Evolutionary conservation across 1,284 basidiomycete genomes (phyloP), one percentile per base, ranked within the genome.

Genomic region (Microbotryomycetes sp.): DNA sequence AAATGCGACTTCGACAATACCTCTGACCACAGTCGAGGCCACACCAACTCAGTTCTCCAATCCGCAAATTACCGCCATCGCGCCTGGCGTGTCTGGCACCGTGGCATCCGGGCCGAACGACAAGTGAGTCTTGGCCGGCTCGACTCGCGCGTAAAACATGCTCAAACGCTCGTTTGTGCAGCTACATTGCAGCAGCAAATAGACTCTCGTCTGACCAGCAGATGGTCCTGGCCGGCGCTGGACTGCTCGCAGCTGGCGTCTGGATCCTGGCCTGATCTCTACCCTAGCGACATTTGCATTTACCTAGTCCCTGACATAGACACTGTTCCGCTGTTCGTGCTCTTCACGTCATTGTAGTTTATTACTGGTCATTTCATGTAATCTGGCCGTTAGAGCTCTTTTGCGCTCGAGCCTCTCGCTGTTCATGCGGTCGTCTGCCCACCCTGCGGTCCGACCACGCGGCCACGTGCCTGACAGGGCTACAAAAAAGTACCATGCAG

Each of bases 21-120:
- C 35, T 11, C 18, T 41, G 35, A 41, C 35, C 11, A 41, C 35
- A 9, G 35, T 41, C 35, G 35, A 41, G 9, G 35, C 35, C 35
- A 41, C 56, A 3, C 65, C 59, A 0, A 50, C 54, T 11, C 51
- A 46, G 2, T 30, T 64, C 18, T 16, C 15, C 16, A 26, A 24
- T 16, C 52, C 51, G 13, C n/a, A 29, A 31, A 56, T 59, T 29
- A 64, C 62, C 21, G 65, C 65, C 3, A 53, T 50, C 16, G 57
- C 59, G 0, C 65, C 65, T 0, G 65, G 65, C 11, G 51, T 29
- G 16, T 41, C 46, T 0, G 61, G 45, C 0, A 28, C 41, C 2
- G 65, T 66, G 28, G 57, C 54, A 2, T 4, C 55, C 13, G 65
- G 65, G 0, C 65, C 65, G 1, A 52, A 52, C 3, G 65, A 66